Conservation (phyloP, 1,284 basidiomycete species). For the Papiliotrema nemorosa region DNA sequence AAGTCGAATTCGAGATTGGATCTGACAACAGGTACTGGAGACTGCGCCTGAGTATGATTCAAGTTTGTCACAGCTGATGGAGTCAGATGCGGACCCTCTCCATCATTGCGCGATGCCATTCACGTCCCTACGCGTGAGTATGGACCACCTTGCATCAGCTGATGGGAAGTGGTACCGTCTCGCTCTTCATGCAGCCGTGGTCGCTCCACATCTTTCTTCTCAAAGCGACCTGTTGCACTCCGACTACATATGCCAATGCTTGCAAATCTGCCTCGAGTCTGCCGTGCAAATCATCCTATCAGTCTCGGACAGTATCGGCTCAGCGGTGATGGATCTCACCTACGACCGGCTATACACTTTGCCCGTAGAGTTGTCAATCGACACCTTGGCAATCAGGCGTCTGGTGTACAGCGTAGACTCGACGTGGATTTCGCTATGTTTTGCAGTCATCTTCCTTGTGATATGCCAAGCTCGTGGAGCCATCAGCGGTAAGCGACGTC, state of each 20-base stretch:
- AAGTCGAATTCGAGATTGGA: not conserved
- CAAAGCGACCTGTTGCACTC: not conserved
- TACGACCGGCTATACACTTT: not conserved
- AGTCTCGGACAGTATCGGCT: not conserved
- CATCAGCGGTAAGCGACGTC: constrained; percentile 1
- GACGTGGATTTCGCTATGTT: constrained; percentile 5
- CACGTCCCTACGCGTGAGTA: constrained; percentile 6
- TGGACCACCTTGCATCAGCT: too few relatives aligned
- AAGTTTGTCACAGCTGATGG: too few relatives aligned
- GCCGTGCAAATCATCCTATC: constrained; percentile 5
- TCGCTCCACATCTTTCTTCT: constrained; percentile 1
- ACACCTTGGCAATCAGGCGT: not conserved
- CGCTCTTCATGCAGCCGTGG: constrained; percentile 1
- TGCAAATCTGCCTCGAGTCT: constrained; percentile 3
- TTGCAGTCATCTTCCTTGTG: constrained; percentile 6
- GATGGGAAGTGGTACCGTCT: constrained; percentile 2
- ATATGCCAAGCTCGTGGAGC: constrained; percentile 3
- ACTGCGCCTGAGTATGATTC: too few relatives aligned
- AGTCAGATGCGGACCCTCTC: too few relatives aligned
- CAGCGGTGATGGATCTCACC: not conserved
- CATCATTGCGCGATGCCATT: constrained; percentile 7
- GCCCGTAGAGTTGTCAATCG: not conserved
- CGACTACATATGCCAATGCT: not conserved
- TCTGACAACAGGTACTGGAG: not conserved
- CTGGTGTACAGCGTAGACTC: constrained; percentile 5